Conservation (phyloP, 208 protist genomes). For the Crithidia bombi region DNA sequence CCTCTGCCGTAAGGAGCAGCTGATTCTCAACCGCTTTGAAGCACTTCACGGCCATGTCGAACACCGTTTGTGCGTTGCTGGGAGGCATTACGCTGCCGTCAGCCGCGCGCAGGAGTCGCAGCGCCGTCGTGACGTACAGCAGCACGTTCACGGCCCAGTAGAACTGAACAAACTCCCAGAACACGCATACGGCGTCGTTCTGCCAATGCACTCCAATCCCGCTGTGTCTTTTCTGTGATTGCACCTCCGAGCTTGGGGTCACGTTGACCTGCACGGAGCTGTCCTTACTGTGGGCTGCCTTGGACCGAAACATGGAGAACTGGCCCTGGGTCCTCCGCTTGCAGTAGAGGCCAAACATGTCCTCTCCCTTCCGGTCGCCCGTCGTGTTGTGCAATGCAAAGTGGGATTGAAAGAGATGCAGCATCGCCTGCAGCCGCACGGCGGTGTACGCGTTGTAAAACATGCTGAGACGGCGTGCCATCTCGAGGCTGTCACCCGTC, state of each 20-base stretch:
- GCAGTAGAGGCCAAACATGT: background rate
- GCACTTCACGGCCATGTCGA: background rate
- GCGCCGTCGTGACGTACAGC: background rate
- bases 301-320: background rate
- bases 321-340: background rate
- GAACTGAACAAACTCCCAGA: slow-evolving; percentile 4
- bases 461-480: background rate
- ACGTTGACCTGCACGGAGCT: too few species aligned
- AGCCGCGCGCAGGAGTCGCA: background rate
- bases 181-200: background rate
- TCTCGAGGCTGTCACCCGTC: background rate
- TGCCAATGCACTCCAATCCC: background rate
- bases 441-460: slow-evolving; percentile 8
- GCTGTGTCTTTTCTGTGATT: background rate
- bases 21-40: background rate
- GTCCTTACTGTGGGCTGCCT: background rate
- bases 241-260: too few species aligned
- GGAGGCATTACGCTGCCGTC: background rate
- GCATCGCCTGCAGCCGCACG: slow-evolving; percentile 8
- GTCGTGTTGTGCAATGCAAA: background rate
- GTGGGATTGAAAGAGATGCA: background rate
- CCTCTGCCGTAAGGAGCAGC: background rate
- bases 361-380: background rate
- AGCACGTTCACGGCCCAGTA: background rate
- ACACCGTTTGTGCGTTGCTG: background rate